Conservation (phyloP, 1,284 basidiomycete genomes). For the Cronartium quercuum region DNA sequence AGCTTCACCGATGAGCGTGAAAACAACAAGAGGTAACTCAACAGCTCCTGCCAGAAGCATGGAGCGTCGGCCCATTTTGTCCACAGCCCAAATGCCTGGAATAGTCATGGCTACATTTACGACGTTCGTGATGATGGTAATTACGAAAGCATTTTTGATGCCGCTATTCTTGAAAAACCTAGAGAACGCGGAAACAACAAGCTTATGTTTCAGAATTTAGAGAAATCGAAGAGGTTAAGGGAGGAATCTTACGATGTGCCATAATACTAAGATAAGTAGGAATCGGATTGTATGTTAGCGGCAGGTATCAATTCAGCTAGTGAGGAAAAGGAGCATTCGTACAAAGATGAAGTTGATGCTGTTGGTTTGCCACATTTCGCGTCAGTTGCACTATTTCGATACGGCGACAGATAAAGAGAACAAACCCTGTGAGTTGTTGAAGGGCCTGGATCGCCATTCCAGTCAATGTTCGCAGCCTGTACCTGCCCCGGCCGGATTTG, state of each 20-base stretch:
- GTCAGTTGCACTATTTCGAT: too few relatives aligned
- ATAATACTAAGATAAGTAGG: too few relatives aligned
- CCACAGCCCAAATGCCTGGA: conserved; percentile 64
- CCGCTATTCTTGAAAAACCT: conserved; percentile 45
- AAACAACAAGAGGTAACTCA: too few relatives aligned
- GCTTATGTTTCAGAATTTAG: conserved; percentile 40
- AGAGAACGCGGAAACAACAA: conserved; percentile 40
- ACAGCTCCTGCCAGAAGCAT: conserved; percentile 67
- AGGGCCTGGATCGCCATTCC: conserved; percentile 63
- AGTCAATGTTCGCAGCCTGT: conserved; percentile 66
- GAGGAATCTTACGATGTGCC: conserved; percentile 18
- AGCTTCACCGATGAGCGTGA: too few relatives aligned
- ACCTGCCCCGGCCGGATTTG: conserved; percentile 51
- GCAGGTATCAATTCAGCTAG: too few relatives aligned
- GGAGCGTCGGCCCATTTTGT: conserved; percentile 66
- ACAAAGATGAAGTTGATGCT: conserved; percentile 38
- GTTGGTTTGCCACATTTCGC: too few relatives aligned
- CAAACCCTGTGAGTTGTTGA: conserved; percentile 71
- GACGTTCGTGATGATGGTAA: conserved; percentile 61
- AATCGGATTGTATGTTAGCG: too few relatives aligned
- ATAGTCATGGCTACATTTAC: conserved; percentile 56
- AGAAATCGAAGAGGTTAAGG: not conserved
- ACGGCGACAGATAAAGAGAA: not conserved
- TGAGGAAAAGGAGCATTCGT: too few relatives aligned
- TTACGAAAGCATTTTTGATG: conserved; percentile 50